Percentiles rank a stretch among this genome's conserved stretches.
Evolutionary conservation across 148 eudicot genomes (phyloP).

Genomic region (Fagopyrum esculentum): DNA sequence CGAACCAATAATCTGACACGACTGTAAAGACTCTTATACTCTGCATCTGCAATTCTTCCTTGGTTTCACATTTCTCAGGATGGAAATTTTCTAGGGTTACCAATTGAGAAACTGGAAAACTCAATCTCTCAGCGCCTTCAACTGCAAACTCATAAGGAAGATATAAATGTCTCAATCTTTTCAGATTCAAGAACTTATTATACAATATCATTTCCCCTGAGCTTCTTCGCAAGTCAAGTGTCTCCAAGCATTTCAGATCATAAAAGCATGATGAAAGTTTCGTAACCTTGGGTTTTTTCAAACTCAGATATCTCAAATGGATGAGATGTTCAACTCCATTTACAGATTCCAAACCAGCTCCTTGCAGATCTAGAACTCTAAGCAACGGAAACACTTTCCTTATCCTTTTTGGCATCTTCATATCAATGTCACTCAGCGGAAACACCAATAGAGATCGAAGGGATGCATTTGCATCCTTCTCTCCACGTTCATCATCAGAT

Average conservation of each 20-base stretch:
- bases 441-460: not conserved
- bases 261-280: not conserved
- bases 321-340: not conserved
- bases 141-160: not conserved
- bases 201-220: not conserved
- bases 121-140: not conserved
- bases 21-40: not conserved
- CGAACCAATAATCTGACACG: too few relatives aligned
- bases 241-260: not conserved
- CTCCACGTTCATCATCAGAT: not conserved
- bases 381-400: not conserved
- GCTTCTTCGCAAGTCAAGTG: not conserved
- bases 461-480: not conserved
- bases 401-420: not conserved
- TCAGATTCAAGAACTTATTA: not conserved
- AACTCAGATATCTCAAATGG: constrained; percentile 15
- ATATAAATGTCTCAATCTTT: constrained; percentile 2
- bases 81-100: not conserved
- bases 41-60: not conserved
- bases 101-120: not conserved
- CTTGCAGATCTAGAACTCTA: constrained; percentile 17
- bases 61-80: not conserved
- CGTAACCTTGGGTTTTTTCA: constrained; percentile 1
- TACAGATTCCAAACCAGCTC: not conserved
- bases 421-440: not conserved